Percentiles rank a stretch among this genome's conserved stretches.
These are phyloP conservation scores for Logfia minima DNA, from an alignment of 129 eudicot species.

Conservation along the genomic window DNA sequence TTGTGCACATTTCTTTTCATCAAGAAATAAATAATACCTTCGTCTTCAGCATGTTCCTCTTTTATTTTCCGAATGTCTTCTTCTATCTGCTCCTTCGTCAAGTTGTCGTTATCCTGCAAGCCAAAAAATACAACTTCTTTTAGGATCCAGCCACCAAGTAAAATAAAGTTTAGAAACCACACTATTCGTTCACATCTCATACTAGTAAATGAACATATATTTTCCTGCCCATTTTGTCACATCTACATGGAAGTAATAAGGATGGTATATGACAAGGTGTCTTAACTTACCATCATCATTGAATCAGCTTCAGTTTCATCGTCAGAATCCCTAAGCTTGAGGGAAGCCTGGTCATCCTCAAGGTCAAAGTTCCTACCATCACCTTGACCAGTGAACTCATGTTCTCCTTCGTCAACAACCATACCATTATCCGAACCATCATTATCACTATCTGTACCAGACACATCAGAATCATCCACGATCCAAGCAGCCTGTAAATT, in stretches of 20 bases:
- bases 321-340: slow-evolving; percentile 66
- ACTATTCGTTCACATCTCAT: background rate
- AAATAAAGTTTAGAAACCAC: background rate
- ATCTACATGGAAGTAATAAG: background rate
- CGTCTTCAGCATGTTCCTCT: slow-evolving; percentile 93
- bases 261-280: background rate
- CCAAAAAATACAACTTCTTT: background rate
- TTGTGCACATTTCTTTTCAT: background rate
- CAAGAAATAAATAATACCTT: slow-evolving; percentile 50
- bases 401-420: slow-evolving; percentile 63
- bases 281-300: slow-evolving; percentile 61
- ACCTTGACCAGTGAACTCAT: slow-evolving; percentile 35
- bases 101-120: slow-evolving; percentile 73
- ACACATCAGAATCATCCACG: slow-evolving; percentile 80
- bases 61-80: slow-evolving; percentile 82
- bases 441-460: slow-evolving; percentile 53
- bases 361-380: slow-evolving; percentile 43
- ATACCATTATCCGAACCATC: slow-evolving; percentile 68
- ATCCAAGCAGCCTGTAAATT: slow-evolving; percentile 90
- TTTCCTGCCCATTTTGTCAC: background rate
- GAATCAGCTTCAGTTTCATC: slow-evolving; percentile 81
- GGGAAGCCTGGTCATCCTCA: slow-evolving; percentile 86
- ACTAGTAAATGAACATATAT: background rate
- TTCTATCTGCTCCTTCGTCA: slow-evolving; percentile 95
- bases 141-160: background rate